Evolutionary conservation across 2,329 filamentous ascomycete genomes (phyloP).

Genomic region (Phaeosphaeria sp.): DNA sequence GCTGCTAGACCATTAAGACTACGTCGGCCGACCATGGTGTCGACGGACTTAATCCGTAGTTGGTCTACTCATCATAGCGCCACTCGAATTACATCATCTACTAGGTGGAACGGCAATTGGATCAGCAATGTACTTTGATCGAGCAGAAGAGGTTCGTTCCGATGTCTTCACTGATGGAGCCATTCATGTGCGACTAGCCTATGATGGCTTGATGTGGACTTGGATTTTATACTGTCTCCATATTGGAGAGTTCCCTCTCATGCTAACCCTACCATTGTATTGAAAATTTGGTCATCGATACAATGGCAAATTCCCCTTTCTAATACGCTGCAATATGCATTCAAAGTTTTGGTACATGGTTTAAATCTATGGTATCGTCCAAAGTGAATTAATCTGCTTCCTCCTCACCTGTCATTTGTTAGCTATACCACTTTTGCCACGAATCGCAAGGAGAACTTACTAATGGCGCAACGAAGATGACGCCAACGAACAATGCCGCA

Average conservation of each 20-base stretch:
- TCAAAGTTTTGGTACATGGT: background rate
- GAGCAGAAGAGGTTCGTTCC: background rate
- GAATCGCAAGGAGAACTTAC: constrained; percentile 57
- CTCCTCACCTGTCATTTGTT: constrained; percentile 53
- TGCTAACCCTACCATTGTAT: too few relatives aligned
- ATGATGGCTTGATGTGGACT: background rate
- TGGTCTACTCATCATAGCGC: background rate
- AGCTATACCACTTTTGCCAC: constrained; percentile 5
- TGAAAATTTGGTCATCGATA: too few relatives aligned
- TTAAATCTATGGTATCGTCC: constrained; percentile 54
- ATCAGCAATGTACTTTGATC: background rate
- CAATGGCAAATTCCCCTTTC: background rate
- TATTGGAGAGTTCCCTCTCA: background rate
- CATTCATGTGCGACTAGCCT: background rate
- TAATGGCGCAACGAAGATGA: constrained; percentile 81
- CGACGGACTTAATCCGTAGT: background rate
- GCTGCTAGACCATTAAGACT: background rate
- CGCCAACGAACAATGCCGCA: constrained; percentile 76
- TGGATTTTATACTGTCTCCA: background rate
- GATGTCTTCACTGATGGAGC: background rate
- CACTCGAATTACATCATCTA: background rate
- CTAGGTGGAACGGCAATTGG: background rate
- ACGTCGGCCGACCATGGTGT: background rate
- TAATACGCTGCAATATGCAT: background rate
- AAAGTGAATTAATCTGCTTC: constrained; percentile 72